Evolutionary conservation across 2,329 filamentous ascomycete genomes (phyloP).

Genomic region (Sclerotinia minor): DNA sequence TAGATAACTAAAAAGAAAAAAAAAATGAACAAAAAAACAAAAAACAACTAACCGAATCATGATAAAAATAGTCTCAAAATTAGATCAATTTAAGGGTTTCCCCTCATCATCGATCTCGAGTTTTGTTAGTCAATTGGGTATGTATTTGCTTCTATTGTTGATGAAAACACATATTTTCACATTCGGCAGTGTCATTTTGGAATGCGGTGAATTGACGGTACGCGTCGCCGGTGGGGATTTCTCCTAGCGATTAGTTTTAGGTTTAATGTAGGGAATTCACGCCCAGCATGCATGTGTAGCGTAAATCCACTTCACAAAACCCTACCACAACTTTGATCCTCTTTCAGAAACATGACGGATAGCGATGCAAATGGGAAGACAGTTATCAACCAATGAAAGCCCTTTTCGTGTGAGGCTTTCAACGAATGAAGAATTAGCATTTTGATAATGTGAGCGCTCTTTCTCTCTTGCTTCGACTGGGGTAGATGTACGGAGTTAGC

Average conservation of each 20-base stretch:
- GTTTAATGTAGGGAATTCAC: background rate
- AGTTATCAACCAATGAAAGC: too few species aligned
- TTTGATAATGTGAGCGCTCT: background rate
- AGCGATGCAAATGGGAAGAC: background rate
- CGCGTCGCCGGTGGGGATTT: background rate
- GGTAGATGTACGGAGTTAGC: background rate
- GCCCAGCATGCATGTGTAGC: background rate
- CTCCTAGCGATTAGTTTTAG: background rate
- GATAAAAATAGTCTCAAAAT: constrained; percentile 4
- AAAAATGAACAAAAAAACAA: too few species aligned
- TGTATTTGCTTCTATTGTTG: background rate
- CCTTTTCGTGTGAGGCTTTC: constrained; percentile 5
- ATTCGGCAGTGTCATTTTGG: background rate
- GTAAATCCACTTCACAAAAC: background rate
- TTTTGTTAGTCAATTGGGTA: background rate
- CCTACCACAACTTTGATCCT: constrained; percentile 3
- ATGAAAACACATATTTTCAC: background rate
- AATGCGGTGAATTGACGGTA: background rate
- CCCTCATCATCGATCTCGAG: background rate
- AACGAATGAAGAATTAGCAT: constrained; percentile 3
- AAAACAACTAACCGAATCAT: background rate
- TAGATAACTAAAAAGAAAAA: background rate
- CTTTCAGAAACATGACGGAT: constrained; percentile 4
- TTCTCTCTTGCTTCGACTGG: background rate
- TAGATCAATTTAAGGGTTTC: background rate